These are phyloP conservation scores for Syzygium malaccense DNA, from an alignment of 441 rosid genomes.

Conservation along the genomic window DNA sequence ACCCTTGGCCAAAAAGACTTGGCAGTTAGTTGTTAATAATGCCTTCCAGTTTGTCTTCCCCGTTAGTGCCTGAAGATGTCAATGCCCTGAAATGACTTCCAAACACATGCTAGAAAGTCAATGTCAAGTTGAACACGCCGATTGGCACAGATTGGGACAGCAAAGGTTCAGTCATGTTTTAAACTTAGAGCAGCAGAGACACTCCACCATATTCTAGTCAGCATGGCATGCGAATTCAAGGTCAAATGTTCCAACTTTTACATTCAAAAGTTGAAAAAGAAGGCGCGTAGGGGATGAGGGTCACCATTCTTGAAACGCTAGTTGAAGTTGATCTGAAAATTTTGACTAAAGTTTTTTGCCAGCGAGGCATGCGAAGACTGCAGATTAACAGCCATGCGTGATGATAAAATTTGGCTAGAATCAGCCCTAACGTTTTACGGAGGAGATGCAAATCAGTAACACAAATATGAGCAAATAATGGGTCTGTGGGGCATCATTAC, in stretches of 20 bases:
- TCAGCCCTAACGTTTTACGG: accelerated
- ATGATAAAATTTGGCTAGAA: neutral
- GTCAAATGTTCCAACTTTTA: neutral
- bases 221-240: neutral
- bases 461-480: neutral
- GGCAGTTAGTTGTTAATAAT: neutral
- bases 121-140: neutral
- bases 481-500: accelerated
- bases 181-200: neutral
- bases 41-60: neutral
- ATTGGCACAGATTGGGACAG: neutral
- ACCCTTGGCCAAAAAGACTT: neutral
- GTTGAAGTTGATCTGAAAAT: neutral
- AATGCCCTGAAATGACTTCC: neutral
- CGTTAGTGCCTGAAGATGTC: neutral
- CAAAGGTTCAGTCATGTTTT: neutral
- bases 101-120: neutral
- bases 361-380: neutral
- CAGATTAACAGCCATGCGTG: too few species aligned
- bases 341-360: neutral
- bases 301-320: neutral
- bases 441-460: neutral
- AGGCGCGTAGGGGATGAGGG: neutral
- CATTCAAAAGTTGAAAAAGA: neutral
- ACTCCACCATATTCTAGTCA: neutral